Evolutionary conservation across 202 grass and related monocot genomes (phyloP), one percentile per base, ranked within the genome.

Genomic region (Setaria viridis): DNA sequence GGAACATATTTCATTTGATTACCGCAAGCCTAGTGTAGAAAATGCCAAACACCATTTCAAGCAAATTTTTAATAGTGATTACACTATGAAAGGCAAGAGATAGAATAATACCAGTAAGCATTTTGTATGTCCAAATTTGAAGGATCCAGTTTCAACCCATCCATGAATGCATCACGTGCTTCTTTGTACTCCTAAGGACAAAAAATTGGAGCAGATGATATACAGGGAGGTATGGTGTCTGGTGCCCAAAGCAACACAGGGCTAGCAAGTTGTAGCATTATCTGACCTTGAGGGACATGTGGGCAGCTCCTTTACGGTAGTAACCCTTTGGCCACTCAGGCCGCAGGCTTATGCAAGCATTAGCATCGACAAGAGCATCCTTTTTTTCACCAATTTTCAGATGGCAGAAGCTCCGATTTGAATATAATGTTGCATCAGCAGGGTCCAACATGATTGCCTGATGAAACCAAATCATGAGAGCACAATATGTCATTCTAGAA

Each of bases 271-370:
- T 37, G 15, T 16, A 67, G 51, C 13, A 15, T 56, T 39, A 60
- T 62, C 76, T 75, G 55, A 85, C 82, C 87, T 62, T 74, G 35
- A 89, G 87, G 4, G 33, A 81, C 82, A 81, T 81, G 7, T 85
- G 77, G 15, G 62, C 77, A 6, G 82, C 32, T 51, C 87, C 87
- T 76, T 81, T 89, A 29, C 82, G n/a, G 6, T 81, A 89, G 54
- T 89, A 85, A 70, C 70, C 87, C 69, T 89, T 89, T 45, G 17
- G 7, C 87, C 87, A 89, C 19, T 70, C 77, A 70, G 82, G 70
- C 2, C 6, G 11, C 62, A 81, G 16, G 15, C 1, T 29, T 53
- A 89, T 81, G 70, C 87, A 85, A 55, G 41, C 2, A 76, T 81
- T 70, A 32, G 87, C 87, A 85, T 89, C 70, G 62, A 35, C 3